Evolutionary conservation across 176 grass and related monocot genomes (phyloP), one percentile per base, ranked within the genome.

Genomic region (Tillandsia fasciculata): DNA sequence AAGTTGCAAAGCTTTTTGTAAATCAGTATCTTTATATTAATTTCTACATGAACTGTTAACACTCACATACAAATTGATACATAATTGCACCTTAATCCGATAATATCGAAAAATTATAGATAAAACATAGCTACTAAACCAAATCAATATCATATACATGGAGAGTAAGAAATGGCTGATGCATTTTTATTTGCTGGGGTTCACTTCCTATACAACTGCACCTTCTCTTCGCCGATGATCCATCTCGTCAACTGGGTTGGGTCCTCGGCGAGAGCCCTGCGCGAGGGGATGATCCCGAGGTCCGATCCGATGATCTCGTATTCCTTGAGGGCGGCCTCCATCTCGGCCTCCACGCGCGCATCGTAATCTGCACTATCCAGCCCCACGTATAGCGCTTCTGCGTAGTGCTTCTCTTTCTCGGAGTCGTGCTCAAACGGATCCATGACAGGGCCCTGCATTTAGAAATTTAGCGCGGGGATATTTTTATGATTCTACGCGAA

Each of bases 151-250:
- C 5, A 42, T 5, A 42, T 42, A 42, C 33, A 1, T 6, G 33
- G 33, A 42, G 0, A 42, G 33, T 42, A 7, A 9, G 13, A 17
- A 61, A 61, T 61, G n/a, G 56, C 15, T 18, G 15, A 18, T 61
- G 18, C 56, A 61, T 22, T 61, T 61, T 17, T 42, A 42, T 42
- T 42, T 42, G 33, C 33, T 6, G 4, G n/a, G 10, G 22, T 17
- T 17, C 12, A 18, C 56, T 61, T 18, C 17, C 22, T 23, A 61
- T 18, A 61, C 56, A 61, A 18, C 22, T 61, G 71, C 8, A 81
- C 67, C 58, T 83, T 90, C 48, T 90, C 87, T 28, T 99, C 94
- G 20, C 94, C 94, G 2, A 99, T 86, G 27, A 99, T 84, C 94
- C 94, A 93, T 72, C 87, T 84, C 4, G 86, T 93, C 71, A 93